phyloP scores from a whole-genome alignment of 1,284 basidiomycete genomes.

The Tylopilus orsonianus region DNA sequence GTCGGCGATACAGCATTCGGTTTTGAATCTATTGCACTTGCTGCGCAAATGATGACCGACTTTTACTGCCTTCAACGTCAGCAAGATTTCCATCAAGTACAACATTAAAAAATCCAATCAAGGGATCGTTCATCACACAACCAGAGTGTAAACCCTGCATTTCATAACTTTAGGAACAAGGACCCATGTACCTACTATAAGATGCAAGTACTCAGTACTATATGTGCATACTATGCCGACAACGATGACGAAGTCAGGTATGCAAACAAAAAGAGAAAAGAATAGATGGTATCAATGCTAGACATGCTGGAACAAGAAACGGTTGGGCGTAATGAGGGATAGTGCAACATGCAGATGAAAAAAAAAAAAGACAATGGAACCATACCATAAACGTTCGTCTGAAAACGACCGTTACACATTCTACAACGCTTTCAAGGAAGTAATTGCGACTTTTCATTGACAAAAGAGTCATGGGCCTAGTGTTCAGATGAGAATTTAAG shows the following conservation, averaged over 20 bases:
- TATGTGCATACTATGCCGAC: background rate
- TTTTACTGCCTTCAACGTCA: background rate
- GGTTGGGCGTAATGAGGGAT: background rate
- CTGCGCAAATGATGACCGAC: no score
- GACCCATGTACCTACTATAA: slow-evolving; percentile 10
- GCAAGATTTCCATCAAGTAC: no score
- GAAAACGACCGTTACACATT: background rate
- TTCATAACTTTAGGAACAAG: slow-evolving; percentile 13
- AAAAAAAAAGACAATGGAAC: background rate
- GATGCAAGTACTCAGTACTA: slow-evolving; percentile 21
- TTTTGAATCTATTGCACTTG: no score
- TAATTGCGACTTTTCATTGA: slow-evolving; percentile 28
- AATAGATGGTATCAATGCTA: slow-evolving; percentile 12
- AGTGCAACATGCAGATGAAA: slow-evolving; percentile 3
- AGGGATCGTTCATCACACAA: background rate
- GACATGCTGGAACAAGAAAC: slow-evolving; percentile 4
- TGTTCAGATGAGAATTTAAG: background rate
- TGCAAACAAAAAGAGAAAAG: background rate
- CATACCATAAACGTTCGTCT: background rate
- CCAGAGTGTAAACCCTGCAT: slow-evolving; percentile 1
- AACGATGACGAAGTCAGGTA: background rate
- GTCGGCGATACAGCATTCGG: no score
- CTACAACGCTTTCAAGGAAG: slow-evolving; percentile 19
- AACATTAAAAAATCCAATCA: no score
- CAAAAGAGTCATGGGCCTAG: slow-evolving; percentile 13